These are phyloP conservation scores for Tulasnella sp. DNA, from an alignment of 768 basidiomycete genomes.

Conservation along the genomic window DNA sequence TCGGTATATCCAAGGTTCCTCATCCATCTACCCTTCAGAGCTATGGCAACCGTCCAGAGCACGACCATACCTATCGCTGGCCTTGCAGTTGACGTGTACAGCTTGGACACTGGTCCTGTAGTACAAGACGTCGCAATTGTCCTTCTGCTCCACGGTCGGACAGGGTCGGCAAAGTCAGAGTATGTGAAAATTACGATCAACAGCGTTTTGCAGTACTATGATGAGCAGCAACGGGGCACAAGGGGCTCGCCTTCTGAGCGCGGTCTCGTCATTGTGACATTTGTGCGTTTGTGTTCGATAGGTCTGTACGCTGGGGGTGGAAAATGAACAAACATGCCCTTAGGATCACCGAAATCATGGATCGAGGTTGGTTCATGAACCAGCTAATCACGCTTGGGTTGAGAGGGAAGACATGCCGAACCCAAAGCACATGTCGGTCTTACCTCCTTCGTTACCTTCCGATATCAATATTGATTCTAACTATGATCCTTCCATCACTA, in stretches of 20 bases:
- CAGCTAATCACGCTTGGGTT: constrained; percentile 39
- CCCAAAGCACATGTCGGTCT: constrained; percentile 38
- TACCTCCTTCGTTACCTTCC: background rate
- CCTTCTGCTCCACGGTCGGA: constrained; percentile 45
- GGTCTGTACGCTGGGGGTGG: background rate
- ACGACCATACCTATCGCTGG: background rate
- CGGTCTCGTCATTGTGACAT: constrained; percentile 40
- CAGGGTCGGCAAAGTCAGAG: constrained; percentile 28
- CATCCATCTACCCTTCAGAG: background rate
- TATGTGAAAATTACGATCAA: constrained; percentile 32
- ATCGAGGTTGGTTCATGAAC: constrained; percentile 32
- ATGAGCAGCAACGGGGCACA: constrained; percentile 19
- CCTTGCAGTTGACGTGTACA: constrained; percentile 2
- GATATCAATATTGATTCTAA: background rate
- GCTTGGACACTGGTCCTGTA: background rate
- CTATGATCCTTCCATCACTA: constrained; percentile 18
- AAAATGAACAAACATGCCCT: background rate
- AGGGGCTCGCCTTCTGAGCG: background rate
- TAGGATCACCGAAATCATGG: constrained; percentile 55
- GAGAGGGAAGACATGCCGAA: constrained; percentile 32
- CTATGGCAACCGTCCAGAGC: background rate
- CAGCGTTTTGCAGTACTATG: constrained; percentile 31
- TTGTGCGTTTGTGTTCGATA: constrained; percentile 32
- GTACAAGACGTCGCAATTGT: constrained; percentile 31
- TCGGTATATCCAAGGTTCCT: too few species aligned